A percentile compares a stretch with the other conserved stretches of the same genome.
phyloP scores from a whole-genome alignment of 2,329 filamentous ascomycete species.

The Colletotrichum lindemuthianum region DNA sequence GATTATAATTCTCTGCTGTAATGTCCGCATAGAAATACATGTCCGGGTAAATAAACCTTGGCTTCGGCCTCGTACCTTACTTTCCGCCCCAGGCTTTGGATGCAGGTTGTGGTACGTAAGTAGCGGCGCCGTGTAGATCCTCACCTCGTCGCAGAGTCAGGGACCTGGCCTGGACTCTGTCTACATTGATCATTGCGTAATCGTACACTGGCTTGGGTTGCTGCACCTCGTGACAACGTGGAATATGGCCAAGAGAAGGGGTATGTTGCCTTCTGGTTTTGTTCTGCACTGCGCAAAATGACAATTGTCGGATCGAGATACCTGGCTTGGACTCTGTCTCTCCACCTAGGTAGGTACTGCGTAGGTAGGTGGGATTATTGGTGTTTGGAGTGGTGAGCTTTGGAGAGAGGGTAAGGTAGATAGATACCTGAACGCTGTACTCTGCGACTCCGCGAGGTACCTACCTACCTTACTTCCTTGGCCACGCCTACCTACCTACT shows the following conservation, averaged over 20 bases:
- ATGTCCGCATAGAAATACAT: not conserved
- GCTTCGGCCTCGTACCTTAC: slow-evolving; percentile 13
- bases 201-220: not conserved
- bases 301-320: too few species aligned
- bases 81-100: slow-evolving; percentile 2
- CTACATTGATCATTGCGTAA: not conserved
- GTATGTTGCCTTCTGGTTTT: too few species aligned
- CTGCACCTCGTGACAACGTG: too few species aligned
- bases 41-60: slow-evolving; percentile 5
- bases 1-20: not conserved
- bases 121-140: slow-evolving; percentile 2
- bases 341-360: not conserved
- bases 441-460: too few species aligned
- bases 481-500: too few species aligned
- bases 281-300: too few species aligned
- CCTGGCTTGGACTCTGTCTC: not conserved
- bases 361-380: not conserved
- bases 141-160: slow-evolving; percentile 9
- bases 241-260: too few species aligned
- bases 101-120: not conserved
- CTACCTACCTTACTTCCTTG: too few species aligned
- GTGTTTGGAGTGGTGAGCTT: too few species aligned
- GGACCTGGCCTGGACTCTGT: slow-evolving; percentile 10
- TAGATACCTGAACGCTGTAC: too few species aligned
- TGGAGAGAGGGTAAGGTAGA: too few species aligned